Conservation (phyloP, 1,284 basidiomycete genomes). For the Xerocomus nothofagi region DNA sequence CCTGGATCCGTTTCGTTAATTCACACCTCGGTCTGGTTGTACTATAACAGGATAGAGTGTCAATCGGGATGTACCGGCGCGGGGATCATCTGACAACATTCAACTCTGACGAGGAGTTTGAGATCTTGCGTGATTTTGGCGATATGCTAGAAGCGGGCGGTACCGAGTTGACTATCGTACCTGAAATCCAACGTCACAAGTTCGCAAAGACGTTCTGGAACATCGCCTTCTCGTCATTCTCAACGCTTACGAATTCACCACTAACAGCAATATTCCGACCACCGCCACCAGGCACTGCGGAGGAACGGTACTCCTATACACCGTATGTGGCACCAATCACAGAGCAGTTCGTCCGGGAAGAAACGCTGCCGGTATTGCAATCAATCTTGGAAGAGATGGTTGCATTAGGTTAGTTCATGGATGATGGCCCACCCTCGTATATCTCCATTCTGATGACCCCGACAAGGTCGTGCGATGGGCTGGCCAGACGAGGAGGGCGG, state of each 20-base stretch:
- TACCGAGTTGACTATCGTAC: constrained; percentile 46
- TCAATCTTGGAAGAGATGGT: constrained; percentile 50
- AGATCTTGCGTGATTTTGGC: constrained; percentile 47
- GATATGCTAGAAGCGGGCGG: constrained; percentile 50
- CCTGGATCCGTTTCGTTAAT: background rate
- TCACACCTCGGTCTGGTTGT: background rate
- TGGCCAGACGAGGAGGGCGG: constrained; percentile 45
- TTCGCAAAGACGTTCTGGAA: constrained; percentile 70
- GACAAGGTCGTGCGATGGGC: constrained; percentile 48
- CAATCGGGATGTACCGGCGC: constrained; percentile 55
- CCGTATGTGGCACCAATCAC: constrained; percentile 45
- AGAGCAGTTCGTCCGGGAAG: constrained; percentile 43
- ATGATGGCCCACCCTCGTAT: background rate
- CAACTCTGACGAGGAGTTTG: constrained; percentile 46
- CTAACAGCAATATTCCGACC: constrained; percentile 54
- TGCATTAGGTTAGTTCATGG: constrained; percentile 37
- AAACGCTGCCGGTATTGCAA: constrained; percentile 49
- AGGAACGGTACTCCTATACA: constrained; percentile 32
- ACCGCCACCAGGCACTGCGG: constrained; percentile 13
- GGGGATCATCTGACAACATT: constrained; percentile 40
- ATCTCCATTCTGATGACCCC: constrained; percentile 5
- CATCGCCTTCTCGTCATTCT: constrained; percentile 51
- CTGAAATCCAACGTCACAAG: constrained; percentile 62
- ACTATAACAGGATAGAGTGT: constrained; percentile 50
- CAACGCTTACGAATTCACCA: constrained; percentile 52